phyloP scores from a whole-genome alignment of 495 filamentous ascomycete species.

The Haplographium delicatum region DNA sequence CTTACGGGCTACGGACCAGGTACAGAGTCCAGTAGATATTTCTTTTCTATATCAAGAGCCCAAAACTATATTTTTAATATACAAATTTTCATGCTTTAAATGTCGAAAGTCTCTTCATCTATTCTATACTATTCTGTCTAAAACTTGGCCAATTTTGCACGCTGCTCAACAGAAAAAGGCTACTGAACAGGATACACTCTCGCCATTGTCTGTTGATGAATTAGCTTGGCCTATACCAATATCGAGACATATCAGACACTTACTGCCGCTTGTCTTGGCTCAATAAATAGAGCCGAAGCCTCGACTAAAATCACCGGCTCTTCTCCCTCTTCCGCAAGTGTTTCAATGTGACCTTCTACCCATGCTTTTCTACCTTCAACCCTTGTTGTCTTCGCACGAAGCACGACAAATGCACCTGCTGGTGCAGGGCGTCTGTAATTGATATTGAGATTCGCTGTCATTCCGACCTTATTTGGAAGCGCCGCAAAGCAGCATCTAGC shows the following conservation, averaged over 20 bases:
- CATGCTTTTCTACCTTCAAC: constrained; percentile 95
- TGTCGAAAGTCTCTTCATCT: too few species aligned
- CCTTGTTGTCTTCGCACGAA: constrained; percentile 76
- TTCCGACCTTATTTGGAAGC: constrained; percentile 79
- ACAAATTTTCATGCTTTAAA: too few species aligned
- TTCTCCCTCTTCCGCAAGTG: constrained; percentile 56
- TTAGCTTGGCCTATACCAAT: not conserved
- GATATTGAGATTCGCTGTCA: constrained; percentile 88
- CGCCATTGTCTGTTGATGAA: constrained; percentile 18
- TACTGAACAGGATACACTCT: constrained; percentile 20
- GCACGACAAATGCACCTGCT: constrained; percentile 70
- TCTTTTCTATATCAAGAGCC: too few species aligned
- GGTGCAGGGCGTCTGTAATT: constrained; percentile 78
- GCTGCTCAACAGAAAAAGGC: too few species aligned
- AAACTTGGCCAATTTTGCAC: too few species aligned
- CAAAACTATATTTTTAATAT: too few species aligned
- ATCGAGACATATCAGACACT: constrained; percentile 1
- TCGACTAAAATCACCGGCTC: constrained; percentile 65
- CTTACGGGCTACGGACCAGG: too few species aligned
- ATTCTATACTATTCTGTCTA: too few species aligned
- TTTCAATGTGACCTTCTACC: constrained; percentile 89
- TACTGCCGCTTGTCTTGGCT: constrained; percentile 70
- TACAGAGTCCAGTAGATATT: too few species aligned
- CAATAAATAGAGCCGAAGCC: constrained; percentile 82
- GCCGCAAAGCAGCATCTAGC: constrained; percentile 88